phyloP scores from a whole-genome alignment of 768 basidiomycete genomes.

The Suillus brevipes region DNA sequence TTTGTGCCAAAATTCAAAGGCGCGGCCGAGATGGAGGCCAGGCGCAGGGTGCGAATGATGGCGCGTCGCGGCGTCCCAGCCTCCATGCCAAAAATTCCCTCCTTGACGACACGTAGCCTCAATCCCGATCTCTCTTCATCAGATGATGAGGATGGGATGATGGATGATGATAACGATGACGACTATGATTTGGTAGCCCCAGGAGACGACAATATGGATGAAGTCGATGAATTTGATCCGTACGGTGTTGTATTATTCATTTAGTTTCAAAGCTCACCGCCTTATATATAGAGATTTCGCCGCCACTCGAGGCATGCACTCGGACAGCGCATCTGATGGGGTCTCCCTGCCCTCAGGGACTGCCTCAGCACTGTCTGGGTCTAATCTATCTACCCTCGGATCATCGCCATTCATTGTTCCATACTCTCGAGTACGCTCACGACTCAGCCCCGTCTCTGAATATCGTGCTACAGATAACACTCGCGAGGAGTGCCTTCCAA shows the following conservation, averaged over 20 bases:
- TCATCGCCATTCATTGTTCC: slow-evolving; percentile 47
- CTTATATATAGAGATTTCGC: slow-evolving; percentile 64
- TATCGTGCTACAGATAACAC: slow-evolving; percentile 35
- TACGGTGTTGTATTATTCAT: slow-evolving; percentile 36
- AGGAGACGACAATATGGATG: slow-evolving; percentile 54
- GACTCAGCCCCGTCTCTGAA: slow-evolving; percentile 68
- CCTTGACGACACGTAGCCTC: slow-evolving; percentile 37
- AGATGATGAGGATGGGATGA: slow-evolving; percentile 48
- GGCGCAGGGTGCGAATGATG: slow-evolving; percentile 64
- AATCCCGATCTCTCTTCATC: slow-evolving; percentile 53
- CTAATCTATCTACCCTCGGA: slow-evolving; percentile 52
- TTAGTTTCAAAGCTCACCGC: not conserved
- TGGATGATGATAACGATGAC: slow-evolving; percentile 53
- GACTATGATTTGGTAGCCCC: slow-evolving; percentile 52
- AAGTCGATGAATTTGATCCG: slow-evolving; percentile 81
- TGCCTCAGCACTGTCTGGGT: slow-evolving; percentile 49
- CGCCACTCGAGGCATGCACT: slow-evolving; percentile 53
- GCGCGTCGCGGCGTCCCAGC: slow-evolving; percentile 50
- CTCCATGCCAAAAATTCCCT: slow-evolving; percentile 22
- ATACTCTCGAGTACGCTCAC: slow-evolving; percentile 40
- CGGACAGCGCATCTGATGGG: slow-evolving; percentile 65
- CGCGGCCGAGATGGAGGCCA: slow-evolving; percentile 83
- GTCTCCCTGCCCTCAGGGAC: slow-evolving; percentile 58
- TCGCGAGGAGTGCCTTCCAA: slow-evolving; percentile 23
- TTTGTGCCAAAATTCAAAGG: slow-evolving; percentile 82